These are phyloP conservation scores for Phyllostachys edulis DNA, from an alignment of 176 grass and related monocot species.

Conservation along the genomic window DNA sequence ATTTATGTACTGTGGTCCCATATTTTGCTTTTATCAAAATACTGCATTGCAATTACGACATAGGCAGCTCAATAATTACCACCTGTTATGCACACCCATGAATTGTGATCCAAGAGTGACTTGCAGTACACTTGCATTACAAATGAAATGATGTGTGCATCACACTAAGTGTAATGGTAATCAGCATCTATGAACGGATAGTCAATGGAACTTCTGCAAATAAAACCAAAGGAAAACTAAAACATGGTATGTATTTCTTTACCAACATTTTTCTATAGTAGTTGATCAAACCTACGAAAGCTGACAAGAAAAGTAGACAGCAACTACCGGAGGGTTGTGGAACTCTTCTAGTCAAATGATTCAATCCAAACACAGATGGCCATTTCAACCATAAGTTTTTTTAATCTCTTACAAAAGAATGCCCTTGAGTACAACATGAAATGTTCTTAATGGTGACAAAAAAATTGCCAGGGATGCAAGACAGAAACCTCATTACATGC, in stretches of 20 bases:
- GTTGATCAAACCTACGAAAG: background rate
- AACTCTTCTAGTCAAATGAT: slow-evolving; percentile 1
- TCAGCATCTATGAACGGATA: background rate
- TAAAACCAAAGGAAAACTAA: slow-evolving; percentile 9
- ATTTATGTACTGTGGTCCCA: slow-evolving; percentile 6
- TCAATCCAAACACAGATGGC: background rate
- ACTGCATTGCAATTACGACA: background rate
- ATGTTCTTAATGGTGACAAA: slow-evolving; percentile 6
- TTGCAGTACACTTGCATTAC: background rate
- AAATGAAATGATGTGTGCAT: background rate
- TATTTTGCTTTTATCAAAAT: slow-evolving; percentile 30
- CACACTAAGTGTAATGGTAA: background rate
- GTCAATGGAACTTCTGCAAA: background rate
- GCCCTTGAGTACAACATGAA: background rate
- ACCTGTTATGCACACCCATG: background rate
- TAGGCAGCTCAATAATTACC: slow-evolving; percentile 9
- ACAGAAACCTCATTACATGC: background rate
- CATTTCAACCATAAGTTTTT: background rate
- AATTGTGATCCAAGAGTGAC: slow-evolving; percentile 8
- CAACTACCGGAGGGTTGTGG: background rate
- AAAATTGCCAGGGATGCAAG: background rate
- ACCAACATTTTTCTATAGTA: slow-evolving; percentile 7
- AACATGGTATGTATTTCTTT: slow-evolving; percentile 10
- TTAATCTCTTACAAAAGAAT: background rate
- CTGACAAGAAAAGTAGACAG: background rate